Base-by-base conservation (phyloP, 441 rosid genomes). In the Euphorbia celastroides region DNA sequence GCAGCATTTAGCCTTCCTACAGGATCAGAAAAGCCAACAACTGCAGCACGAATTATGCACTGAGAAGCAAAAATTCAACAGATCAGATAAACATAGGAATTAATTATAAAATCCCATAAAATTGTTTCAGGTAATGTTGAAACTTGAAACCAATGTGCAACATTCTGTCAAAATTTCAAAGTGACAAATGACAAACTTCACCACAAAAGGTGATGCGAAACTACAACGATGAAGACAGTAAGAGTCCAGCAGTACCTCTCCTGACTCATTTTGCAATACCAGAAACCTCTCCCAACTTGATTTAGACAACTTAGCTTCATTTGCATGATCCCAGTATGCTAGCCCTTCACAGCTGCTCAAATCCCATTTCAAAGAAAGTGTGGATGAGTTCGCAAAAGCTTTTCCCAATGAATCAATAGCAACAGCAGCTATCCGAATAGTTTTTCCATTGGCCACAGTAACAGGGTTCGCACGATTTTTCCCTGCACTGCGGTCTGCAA, bases 301-400 rank as follows among this genome's bases (percentile, higher is more conserved):
- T 70, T 77, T 79, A 30, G 82, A 74, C 72, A 70, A 69, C 80
- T 76, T 73, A 22, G 79, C 75, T 64, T 77, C 86, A 86, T 72
- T 76, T 71, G 76, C 77, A 78, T 81, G 78, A 71, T 78, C 84
- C 99, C 96, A 94, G 68, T 78, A 75, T 63, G 96, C 99, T 70
- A 88, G 78, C 70, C 75, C 85, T 59, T 87, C 85, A 81, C 94
- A 94, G 64, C 72, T 65, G 74, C 72, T 80, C 75, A 91, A 77
- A 72, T 91, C 97, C 99, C 99, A 94, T 77, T 70, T 80, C 77
- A 94, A 82, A 69, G 75, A 72, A 78, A 94, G 90, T 69, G 97
- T 85, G 73, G 99, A 94, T 28, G 96, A 88, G 78, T 94, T 94
- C 62, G 97, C 97, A 84, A 89, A 89, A 80, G 88, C 86, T 78